A percentile compares a stretch with the other conserved stretches of the same genome.
Conservation (phyloP, 1,284 basidiomycete genomes). For the Cryptococcus hybrid region DNA sequence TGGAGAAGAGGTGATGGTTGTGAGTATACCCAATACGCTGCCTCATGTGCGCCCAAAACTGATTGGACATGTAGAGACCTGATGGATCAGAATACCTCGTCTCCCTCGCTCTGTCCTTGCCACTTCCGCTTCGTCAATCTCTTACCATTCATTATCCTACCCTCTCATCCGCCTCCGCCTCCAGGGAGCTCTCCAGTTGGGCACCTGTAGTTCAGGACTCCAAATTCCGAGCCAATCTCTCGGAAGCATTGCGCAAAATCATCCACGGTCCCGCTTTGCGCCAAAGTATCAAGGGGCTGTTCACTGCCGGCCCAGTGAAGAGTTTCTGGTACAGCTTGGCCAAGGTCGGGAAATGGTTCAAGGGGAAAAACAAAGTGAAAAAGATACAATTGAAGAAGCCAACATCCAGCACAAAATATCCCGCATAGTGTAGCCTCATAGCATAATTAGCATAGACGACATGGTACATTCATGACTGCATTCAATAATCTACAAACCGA, state of each 20-base stretch:
- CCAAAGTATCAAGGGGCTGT: constrained; percentile 81
- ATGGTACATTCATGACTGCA: too few relatives aligned
- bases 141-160: constrained; percentile 23
- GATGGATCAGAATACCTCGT: constrained; percentile 60
- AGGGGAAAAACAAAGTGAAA: constrained; percentile 20
- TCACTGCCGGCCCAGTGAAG: constrained; percentile 77
- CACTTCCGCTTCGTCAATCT: constrained; percentile 56
- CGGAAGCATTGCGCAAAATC: constrained; percentile 68
- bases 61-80: constrained; percentile 59
- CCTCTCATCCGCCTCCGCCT: neutral
- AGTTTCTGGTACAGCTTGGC: constrained; percentile 69
- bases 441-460: too few relatives aligned
- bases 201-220: constrained; percentile 64
- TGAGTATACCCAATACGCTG: constrained; percentile 8
- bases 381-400: neutral
- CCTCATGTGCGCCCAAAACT: neutral
- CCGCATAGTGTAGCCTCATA: too few relatives aligned
- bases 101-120: constrained; percentile 73
- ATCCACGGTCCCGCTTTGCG: constrained; percentile 78
- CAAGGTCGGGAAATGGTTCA: constrained; percentile 83
- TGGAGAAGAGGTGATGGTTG: constrained; percentile 16
- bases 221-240: constrained; percentile 59
- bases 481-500: too few relatives aligned
- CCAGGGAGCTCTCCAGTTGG: constrained; percentile 56
- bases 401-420: too few relatives aligned